Percentiles rank a stretch among this genome's conserved stretches.
These are phyloP conservation scores for Paecilomyces formosus DNA, from an alignment of 2,329 filamentous ascomycete species.

Conservation along the genomic window DNA sequence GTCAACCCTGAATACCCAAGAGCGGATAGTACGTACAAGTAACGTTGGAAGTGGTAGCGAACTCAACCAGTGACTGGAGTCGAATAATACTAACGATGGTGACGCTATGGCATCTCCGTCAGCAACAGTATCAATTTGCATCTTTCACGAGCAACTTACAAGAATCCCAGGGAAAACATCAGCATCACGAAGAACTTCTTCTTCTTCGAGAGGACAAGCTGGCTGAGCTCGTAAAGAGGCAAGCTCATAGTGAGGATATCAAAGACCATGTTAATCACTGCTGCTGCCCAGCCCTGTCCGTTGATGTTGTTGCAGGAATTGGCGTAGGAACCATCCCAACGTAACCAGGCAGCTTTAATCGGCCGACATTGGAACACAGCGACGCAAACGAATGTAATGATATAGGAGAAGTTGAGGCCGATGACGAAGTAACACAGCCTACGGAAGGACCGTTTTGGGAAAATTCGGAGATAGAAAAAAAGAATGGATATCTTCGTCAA, in stretches of 20 bases:
- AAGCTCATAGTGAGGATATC: constrained; percentile 22
- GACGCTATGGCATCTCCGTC: constrained; percentile 20
- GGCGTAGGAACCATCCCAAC: constrained; percentile 23
- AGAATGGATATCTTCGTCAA: constrained; percentile 13
- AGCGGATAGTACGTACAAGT: constrained; percentile 19
- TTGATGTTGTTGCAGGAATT: constrained; percentile 31
- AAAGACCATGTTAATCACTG: constrained; percentile 23
- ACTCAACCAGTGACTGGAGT: constrained; percentile 35
- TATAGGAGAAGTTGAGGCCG: constrained; percentile 20
- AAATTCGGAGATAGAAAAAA: constrained; percentile 12
- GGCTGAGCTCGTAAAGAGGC: constrained; percentile 19
- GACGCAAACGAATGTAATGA: constrained; percentile 24
- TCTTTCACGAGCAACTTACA: constrained; percentile 17
- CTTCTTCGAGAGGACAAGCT: constrained; percentile 17
- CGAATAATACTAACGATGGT: constrained; percentile 40
- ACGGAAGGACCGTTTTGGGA: constrained; percentile 7
- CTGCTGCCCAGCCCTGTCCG: constrained; percentile 28
- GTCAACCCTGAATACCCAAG: not conserved
- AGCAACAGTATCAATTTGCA: not conserved
- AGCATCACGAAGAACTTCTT: constrained; percentile 25
- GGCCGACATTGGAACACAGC: constrained; percentile 33
- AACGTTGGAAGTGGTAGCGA: constrained; percentile 34
- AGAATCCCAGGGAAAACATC: constrained; percentile 30
- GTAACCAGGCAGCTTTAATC: constrained; percentile 31
- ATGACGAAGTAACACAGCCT: constrained; percentile 20